These are phyloP conservation scores for Scytalidium lignicola DNA, from an alignment of 2,329 filamentous ascomycete species.

Conservation along the genomic window DNA sequence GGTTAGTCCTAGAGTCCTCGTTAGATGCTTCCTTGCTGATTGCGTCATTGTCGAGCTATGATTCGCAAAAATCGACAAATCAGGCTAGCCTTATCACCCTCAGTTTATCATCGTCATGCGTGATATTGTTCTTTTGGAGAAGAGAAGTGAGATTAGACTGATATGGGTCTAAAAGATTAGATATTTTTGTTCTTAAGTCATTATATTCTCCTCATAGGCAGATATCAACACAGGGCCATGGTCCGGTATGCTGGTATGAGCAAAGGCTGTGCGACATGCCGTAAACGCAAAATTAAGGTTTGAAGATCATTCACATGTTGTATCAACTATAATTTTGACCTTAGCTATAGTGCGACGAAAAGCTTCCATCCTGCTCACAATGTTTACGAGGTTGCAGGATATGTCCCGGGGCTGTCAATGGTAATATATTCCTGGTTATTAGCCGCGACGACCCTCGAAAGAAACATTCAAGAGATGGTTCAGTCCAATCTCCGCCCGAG, in stretches of 20 bases:
- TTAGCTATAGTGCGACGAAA: neutral
- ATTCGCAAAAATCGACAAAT: neutral
- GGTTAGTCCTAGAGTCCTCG: no score
- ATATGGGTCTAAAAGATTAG: neutral
- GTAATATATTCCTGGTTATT: neutral
- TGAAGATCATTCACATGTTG: neutral
- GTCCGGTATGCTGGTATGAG: neutral
- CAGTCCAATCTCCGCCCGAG: neutral
- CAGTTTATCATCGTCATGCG: no score
- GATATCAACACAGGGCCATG: neutral
- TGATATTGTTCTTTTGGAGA: no score
- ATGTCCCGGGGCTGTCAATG: neutral
- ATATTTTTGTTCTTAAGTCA: neutral
- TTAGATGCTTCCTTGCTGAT: no score
- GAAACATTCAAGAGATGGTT: neutral
- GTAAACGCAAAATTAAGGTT: neutral
- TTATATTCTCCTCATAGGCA: no score
- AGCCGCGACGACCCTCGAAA: neutral
- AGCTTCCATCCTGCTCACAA: neutral
- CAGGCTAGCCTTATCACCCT: neutral
- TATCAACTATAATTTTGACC: neutral
- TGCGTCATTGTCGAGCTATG: no score
- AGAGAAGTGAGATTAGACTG: neutral
- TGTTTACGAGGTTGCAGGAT: neutral
- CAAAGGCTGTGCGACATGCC: neutral